These are phyloP conservation scores for Peterozyma xylosa DNA, from an alignment of 805 yeast species.

Conservation along the genomic window DNA sequence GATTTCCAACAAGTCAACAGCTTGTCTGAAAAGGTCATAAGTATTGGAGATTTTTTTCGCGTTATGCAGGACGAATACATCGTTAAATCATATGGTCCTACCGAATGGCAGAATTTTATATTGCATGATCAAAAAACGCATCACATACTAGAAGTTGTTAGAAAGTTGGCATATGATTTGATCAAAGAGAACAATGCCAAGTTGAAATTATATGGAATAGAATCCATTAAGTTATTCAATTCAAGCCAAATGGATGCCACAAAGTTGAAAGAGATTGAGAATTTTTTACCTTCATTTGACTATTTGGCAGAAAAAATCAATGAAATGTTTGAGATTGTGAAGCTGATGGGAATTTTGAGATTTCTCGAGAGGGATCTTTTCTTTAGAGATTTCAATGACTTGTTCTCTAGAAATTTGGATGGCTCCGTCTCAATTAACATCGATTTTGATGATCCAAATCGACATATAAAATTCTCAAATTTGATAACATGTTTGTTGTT, in stretches of 20 bases:
- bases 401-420: neutral
- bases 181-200: conserved; percentile 5
- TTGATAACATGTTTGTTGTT: conserved; percentile 3
- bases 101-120: conserved; percentile 8
- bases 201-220: neutral
- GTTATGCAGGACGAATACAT: conserved; percentile 3
- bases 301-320: neutral
- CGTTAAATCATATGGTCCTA: conserved; percentile 7
- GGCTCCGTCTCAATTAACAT: neutral
- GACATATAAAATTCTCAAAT: conserved; percentile 2
- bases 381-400: neutral
- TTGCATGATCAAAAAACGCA: conserved; percentile 1
- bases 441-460: conserved; percentile 1
- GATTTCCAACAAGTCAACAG: neutral
- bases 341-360: neutral
- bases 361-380: conserved; percentile 3
- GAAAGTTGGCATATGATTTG: conserved; percentile 5
- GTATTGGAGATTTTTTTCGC: conserved; percentile 5
- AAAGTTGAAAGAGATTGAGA: conserved; percentile 6
- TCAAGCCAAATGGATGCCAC: neutral
- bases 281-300: conserved; percentile 5
- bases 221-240: conserved; percentile 1
- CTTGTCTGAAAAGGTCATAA: conserved; percentile 4
- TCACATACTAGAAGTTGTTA: conserved; percentile 4
- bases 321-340: neutral